Percentiles rank a stretch among this genome's conserved stretches.
Evolutionary conservation across 2,329 filamentous ascomycete species (phyloP).

Genomic region (Aspergillus sp.): DNA sequence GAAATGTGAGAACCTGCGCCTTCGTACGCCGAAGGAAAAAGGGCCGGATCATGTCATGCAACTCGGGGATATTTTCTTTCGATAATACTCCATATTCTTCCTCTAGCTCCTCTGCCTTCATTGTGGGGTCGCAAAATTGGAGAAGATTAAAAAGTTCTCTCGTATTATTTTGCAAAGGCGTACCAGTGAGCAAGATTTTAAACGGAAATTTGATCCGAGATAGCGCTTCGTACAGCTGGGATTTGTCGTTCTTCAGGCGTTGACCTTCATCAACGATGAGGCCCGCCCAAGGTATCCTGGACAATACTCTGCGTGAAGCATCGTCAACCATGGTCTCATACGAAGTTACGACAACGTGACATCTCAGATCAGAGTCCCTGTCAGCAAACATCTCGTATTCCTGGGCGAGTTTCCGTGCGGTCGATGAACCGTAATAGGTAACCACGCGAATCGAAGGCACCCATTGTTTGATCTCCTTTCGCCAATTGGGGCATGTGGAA

Average conservation of each 20-base stretch:
- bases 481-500: constrained; percentile 95
- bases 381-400: constrained; percentile 80
- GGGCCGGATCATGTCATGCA: constrained; percentile 79
- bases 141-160: constrained; percentile 94
- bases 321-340: constrained; percentile 85
- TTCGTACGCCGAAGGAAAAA: constrained; percentile 78
- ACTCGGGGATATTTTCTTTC: constrained; percentile 72
- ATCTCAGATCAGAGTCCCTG: constrained; percentile 64
- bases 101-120: constrained; percentile 71
- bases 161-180: constrained; percentile 80
- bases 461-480: constrained; percentile 93
- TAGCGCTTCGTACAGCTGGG: constrained; percentile 73
- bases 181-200: constrained; percentile 80
- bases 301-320: constrained; percentile 64
- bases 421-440: constrained; percentile 80
- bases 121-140: constrained; percentile 78
- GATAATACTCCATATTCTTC: constrained; percentile 73
- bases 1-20: constrained; percentile 81
- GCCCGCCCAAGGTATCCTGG: constrained; percentile 74
- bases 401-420: constrained; percentile 72
- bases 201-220: constrained; percentile 74
- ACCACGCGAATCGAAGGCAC: constrained; percentile 80
- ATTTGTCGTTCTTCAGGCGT: constrained; percentile 88
- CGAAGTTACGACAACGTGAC: constrained; percentile 90
- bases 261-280: constrained; percentile 94